A percentile compares a stretch with the other conserved stretches of the same genome.
phyloP scores from a whole-genome alignment of 805 yeast genomes.

The Candida maesae region DNA sequence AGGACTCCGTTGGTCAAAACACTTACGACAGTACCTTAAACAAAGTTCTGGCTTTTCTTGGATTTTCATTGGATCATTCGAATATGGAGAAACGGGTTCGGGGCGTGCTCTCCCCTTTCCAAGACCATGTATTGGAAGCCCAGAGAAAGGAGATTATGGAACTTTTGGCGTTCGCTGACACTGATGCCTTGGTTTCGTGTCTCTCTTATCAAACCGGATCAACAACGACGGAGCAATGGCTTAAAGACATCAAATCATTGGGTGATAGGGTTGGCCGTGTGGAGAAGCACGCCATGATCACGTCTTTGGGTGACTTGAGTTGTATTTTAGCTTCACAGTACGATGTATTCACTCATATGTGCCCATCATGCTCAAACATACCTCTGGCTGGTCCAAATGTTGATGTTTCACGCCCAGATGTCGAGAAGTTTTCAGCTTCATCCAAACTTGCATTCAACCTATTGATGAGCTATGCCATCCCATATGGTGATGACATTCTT shows the following conservation, averaged over 20 bases:
- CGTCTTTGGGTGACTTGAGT: conserved; percentile 37
- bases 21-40: conserved; percentile 7
- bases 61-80: conserved; percentile 6
- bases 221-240: conserved; percentile 7
- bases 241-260: conserved; percentile 1
- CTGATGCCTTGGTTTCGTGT: not conserved
- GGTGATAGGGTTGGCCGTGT: not conserved
- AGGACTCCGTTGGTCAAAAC: not conserved
- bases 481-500: conserved; percentile 23
- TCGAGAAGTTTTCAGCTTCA: conserved; percentile 10
- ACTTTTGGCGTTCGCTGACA: not conserved
- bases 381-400: conserved; percentile 13
- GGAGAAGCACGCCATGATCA: conserved; percentile 25
- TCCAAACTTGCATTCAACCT: conserved; percentile 4
- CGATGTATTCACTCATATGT: conserved; percentile 12
- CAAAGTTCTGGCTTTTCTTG: conserved; percentile 13
- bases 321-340: conserved; percentile 34
- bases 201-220: not conserved
- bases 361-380: conserved; percentile 12
- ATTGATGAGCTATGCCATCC: not conserved
- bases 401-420: conserved; percentile 29
- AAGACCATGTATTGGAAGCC: conserved; percentile 16
- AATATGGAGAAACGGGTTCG: not conserved
- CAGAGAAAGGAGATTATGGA: conserved; percentile 14
- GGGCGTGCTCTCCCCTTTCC: conserved; percentile 11